Conservation (phyloP, 805 yeast genomes). For the Yamadazyma phyllophila region DNA sequence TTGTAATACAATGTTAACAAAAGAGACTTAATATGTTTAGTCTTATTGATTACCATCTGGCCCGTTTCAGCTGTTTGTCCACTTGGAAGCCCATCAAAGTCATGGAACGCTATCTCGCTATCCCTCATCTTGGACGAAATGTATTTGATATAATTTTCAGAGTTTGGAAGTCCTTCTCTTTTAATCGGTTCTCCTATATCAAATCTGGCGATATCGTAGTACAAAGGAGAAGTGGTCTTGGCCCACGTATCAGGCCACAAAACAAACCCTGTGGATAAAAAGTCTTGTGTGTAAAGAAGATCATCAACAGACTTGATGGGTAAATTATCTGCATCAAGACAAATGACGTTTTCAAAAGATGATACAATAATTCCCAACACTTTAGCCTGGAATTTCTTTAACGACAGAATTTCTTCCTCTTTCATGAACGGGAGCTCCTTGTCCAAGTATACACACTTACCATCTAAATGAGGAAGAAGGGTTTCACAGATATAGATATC, state of each 20-base stretch:
- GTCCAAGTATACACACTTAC: slow-evolving; percentile 27
- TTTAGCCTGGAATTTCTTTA: slow-evolving; percentile 27
- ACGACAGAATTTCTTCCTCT: not conserved
- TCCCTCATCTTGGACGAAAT: slow-evolving; percentile 15
- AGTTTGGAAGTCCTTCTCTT: slow-evolving; percentile 29
- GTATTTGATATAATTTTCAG: slow-evolving; percentile 22
- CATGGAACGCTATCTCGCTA: slow-evolving; percentile 26
- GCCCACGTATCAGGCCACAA: slow-evolving; percentile 40
- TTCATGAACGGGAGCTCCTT: slow-evolving; percentile 11
- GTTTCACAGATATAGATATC: slow-evolving; percentile 27
- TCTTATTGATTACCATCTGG: slow-evolving; percentile 35
- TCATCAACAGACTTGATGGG: slow-evolving; percentile 30
- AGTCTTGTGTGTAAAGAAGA: slow-evolving; percentile 24
- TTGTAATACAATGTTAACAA: slow-evolving; percentile 36
- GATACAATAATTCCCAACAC: slow-evolving; percentile 31
- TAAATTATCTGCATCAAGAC: slow-evolving; percentile 34
- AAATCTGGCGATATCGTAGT: slow-evolving; percentile 31
- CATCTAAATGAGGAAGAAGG: slow-evolving; percentile 23
- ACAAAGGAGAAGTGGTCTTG: slow-evolving; percentile 30
- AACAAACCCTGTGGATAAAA: slow-evolving; percentile 23
- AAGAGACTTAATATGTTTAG: slow-evolving; percentile 28
- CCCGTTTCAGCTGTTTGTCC: slow-evolving; percentile 33
- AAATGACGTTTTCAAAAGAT: slow-evolving; percentile 31
- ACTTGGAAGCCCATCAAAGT: slow-evolving; percentile 30
- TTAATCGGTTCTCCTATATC: slow-evolving; percentile 27